Base-by-base conservation (phyloP, 2,329 filamentous ascomycete species). In the Monosporascus cannonballus region DNA sequence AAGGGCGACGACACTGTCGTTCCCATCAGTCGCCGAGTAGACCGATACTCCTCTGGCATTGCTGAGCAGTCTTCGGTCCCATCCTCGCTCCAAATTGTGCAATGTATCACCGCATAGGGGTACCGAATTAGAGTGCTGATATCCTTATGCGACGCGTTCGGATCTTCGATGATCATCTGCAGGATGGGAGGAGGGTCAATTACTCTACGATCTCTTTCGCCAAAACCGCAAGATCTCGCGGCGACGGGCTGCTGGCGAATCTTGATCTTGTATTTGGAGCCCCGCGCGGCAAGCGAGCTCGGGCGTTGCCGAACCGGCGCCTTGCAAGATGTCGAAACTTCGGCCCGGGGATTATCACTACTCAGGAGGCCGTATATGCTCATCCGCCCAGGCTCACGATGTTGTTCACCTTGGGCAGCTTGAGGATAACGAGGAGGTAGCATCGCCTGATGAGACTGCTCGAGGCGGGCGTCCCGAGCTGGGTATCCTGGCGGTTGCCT, bases 121-220 rank as follows among this genome's bases (percentile, higher is more conserved):
- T 85, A 82, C 41, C 81, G 78, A 25, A 87, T 65, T 47, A 74
- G 73, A 2, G 66, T 64, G 38, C 63, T 68, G 17, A 76, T 70
- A 57, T 89, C 84, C 46, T 83, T 79, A 41, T 74, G 70, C 11
- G 80, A 75, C 25, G 78, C 65, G 20, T 66, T 73, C 1, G 80
- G 75, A 56, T 86, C 80, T 49, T 83, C 80, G 52, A 90, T 80
- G 27, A 76, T 74, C 47, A 93, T 79, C 65, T 93, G 84, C 22
- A 94, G 80, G 63, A 94, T 93, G 15, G 89, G 89, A 2, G 89
- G 89, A 41, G 89, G 89, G 64, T 94, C 89, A 57, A 94, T 89
- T 17, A 91, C 88, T 56, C 89, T 80, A 39, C 89, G 81, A 65
- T 94, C 89, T 58, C 89, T 79, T 69, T 93, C 89, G 55, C 89